A percentile compares a stretch with the other conserved stretches of the same genome.
Evolutionary conservation across 371 early-diverging fungal genomes (phyloP).

Genomic region (Umbelopsis sp.): DNA sequence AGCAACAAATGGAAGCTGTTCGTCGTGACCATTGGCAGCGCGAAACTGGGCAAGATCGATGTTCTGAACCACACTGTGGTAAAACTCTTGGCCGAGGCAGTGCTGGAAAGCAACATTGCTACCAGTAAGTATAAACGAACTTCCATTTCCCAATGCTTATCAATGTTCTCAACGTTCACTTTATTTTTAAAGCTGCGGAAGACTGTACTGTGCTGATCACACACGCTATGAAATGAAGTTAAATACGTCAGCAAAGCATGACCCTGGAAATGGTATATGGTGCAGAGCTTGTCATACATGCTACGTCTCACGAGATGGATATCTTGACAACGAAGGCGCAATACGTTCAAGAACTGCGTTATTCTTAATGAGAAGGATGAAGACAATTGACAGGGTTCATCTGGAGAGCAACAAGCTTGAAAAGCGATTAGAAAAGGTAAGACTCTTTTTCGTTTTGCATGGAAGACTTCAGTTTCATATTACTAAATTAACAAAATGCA

Average conservation of each 20-base stretch:
- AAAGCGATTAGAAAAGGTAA: slow-evolving; percentile 81
- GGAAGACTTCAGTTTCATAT: neutral
- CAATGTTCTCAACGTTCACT: too few species aligned
- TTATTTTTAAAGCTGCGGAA: slow-evolving; percentile 64
- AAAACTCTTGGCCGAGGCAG: slow-evolving; percentile 38
- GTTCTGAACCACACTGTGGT: slow-evolving; percentile 47
- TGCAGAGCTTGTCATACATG: slow-evolving; percentile 80
- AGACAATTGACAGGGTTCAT: slow-evolving; percentile 65
- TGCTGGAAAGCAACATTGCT: slow-evolving; percentile 54
- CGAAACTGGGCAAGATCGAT: slow-evolving; percentile 42
- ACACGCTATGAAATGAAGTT: slow-evolving; percentile 73
- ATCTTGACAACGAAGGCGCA: slow-evolving; percentile 55
- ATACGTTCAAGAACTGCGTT: slow-evolving; percentile 51
- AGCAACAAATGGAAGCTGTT: slow-evolving; percentile 43
- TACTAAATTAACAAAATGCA: slow-evolving; percentile 8
- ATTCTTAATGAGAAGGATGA: slow-evolving; percentile 64
- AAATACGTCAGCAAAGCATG: slow-evolving; percentile 68
- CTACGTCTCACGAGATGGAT: slow-evolving; percentile 58
- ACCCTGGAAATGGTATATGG: slow-evolving; percentile 72
- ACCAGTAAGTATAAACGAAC: slow-evolving; percentile 28
- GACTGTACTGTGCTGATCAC: slow-evolving; percentile 72
- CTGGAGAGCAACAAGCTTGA: slow-evolving; percentile 87
- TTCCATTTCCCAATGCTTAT: too few species aligned
- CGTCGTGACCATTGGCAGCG: slow-evolving; percentile 63
- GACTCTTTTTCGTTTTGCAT: neutral